Conservation (phyloP, 2,329 filamentous ascomycete species). For the Alternaria sp. region DNA sequence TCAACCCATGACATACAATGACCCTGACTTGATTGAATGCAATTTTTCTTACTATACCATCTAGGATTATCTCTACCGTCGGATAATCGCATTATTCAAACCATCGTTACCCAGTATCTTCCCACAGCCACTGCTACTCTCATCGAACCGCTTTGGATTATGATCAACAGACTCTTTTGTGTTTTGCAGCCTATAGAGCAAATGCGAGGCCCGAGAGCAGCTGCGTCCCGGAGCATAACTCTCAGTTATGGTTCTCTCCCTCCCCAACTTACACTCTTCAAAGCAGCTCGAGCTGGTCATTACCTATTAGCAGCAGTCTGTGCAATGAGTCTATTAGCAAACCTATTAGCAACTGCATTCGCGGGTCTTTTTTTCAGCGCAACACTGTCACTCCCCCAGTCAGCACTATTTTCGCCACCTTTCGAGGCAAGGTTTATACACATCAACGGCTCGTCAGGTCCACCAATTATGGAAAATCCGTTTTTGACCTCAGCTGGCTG, state of each 20-base stretch:
- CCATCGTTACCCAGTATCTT: background rate
- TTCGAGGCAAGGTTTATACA: background rate
- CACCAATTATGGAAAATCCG: background rate
- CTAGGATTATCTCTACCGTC: background rate
- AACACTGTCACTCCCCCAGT: background rate
- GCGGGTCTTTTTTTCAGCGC: background rate
- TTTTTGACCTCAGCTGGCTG: background rate
- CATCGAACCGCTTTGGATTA: background rate
- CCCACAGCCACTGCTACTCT: background rate
- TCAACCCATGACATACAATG: background rate
- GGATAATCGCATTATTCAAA: background rate
- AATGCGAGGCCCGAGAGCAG: background rate
- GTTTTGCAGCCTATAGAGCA: background rate
- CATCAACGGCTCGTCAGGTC: background rate
- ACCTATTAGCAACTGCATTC: background rate
- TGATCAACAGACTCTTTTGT: background rate
- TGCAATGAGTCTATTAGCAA: background rate
- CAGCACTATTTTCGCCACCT: background rate
- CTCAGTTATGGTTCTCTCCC: background rate
- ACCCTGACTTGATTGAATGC: background rate
- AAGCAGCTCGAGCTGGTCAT: background rate
- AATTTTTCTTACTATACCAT: background rate
- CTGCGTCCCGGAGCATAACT: background rate
- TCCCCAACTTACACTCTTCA: background rate
- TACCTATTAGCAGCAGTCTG: background rate